Conservation (phyloP, 305 asterid species). For the Solanum hybrid region DNA sequence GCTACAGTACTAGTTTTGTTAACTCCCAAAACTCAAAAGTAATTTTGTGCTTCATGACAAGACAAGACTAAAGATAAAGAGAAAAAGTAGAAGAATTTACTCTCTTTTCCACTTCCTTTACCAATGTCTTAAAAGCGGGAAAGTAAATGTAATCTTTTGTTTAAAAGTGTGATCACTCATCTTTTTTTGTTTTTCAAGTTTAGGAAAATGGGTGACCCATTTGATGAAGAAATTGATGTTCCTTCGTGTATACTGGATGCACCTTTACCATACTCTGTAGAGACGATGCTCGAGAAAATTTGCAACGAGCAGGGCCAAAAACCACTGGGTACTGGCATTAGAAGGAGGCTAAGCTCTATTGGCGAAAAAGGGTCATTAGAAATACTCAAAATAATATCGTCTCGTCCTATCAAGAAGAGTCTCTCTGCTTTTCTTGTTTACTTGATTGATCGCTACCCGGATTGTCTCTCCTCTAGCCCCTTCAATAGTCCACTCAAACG, state of each 20-base stretch:
- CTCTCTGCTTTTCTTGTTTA: conserved; percentile 1
- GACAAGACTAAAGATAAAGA: not conserved
- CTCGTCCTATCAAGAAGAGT: not conserved
- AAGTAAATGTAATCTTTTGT: not conserved
- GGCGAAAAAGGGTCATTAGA: not conserved
- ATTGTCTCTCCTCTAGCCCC: not conserved
- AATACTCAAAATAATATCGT: not conserved
- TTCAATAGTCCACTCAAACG: not conserved
- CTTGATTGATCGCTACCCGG: not conserved
- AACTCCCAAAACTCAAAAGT: not conserved
- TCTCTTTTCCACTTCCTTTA: not conserved
- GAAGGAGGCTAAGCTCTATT: not conserved
- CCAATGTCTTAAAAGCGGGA: not conserved
- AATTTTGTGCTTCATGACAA: not conserved
- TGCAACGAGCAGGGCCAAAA: not conserved
- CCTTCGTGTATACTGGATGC: not conserved
- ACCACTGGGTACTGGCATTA: not conserved
- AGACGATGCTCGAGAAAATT: not conserved
- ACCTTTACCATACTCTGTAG: not conserved
- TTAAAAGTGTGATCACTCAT: not conserved
- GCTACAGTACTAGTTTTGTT: not conserved
- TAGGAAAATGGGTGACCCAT: not conserved
- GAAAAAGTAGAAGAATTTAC: no score
- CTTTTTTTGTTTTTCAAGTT: not conserved
- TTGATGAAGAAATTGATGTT: not conserved